Conservation (phyloP, 225 moss, liverwort and hornwort species). For the Physcomitrellopsis africana region DNA sequence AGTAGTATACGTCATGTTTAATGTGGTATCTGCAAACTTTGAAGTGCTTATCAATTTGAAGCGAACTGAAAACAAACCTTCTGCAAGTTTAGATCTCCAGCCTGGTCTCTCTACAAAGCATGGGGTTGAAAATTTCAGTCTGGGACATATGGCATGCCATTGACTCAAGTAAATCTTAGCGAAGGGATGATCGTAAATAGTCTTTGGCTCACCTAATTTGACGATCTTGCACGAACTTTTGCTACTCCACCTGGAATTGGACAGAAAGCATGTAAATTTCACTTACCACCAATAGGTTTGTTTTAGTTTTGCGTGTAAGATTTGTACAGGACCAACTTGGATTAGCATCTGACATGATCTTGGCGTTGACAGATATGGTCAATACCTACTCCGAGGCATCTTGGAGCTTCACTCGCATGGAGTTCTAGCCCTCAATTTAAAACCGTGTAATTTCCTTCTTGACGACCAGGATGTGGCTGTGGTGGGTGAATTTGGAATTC, state of each 20-base stretch:
- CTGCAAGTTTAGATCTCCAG: conserved; percentile 20
- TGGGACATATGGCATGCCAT: conserved; percentile 20
- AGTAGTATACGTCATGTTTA: too few relatives aligned
- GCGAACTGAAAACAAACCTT: not conserved
- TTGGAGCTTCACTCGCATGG: conserved; percentile 88
- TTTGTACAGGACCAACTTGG: conserved; percentile 9
- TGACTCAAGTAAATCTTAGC: not conserved
- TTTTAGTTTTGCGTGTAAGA: not conserved
- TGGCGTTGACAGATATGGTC: conserved; percentile 70
- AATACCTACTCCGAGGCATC: conserved; percentile 74
- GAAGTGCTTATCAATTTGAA: conserved; percentile 22
- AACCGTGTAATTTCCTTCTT: conserved; percentile 92
- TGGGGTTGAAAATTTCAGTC: conserved; percentile 13
- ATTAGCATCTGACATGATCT: conserved; percentile 15
- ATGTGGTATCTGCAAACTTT: not conserved
- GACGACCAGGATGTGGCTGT: conserved; percentile 84
- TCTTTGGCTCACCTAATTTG: conserved; percentile 15
- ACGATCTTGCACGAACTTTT: conserved; percentile 3
- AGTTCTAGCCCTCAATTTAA: conserved; percentile 84
- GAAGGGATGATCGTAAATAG: conserved; percentile 1
- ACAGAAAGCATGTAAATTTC: not conserved
- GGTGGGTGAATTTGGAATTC: conserved; percentile 91
- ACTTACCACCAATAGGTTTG: not conserved
- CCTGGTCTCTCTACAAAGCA: not conserved
- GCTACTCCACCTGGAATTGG: not conserved